These are phyloP conservation scores for Moniliella sp. DNA, from an alignment of 1,284 basidiomycete species.

Conservation along the genomic window DNA sequence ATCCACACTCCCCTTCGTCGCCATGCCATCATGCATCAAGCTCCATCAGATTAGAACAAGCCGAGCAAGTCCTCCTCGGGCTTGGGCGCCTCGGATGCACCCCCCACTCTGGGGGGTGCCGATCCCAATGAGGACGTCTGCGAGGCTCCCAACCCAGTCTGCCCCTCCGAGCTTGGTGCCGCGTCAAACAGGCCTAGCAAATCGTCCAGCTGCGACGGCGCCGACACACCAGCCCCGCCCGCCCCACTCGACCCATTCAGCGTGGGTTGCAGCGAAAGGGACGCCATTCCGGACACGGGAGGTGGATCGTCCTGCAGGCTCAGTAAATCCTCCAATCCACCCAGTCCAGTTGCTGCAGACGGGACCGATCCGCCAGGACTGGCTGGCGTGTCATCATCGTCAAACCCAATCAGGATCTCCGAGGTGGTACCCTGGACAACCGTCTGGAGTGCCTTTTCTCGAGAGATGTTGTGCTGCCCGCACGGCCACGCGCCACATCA, in stretches of 20 bases:
- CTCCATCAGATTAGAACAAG: slow-evolving; percentile 13
- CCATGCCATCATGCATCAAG: too few species aligned
- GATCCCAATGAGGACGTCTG: slow-evolving; percentile 13
- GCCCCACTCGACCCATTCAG: neutral
- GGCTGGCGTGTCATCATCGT: too few species aligned
- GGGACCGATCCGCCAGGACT: neutral
- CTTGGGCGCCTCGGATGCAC: slow-evolving; percentile 2
- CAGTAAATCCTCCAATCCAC: slow-evolving; percentile 5
- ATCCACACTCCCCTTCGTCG: too few species aligned
- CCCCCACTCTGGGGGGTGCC: slow-evolving; percentile 1
- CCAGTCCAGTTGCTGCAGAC: neutral
- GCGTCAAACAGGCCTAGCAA: slow-evolving; percentile 19
- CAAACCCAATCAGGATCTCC: slow-evolving; percentile 29
- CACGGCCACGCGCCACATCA: slow-evolving; percentile 1
- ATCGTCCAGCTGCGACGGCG: slow-evolving; percentile 16
- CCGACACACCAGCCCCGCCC: neutral
- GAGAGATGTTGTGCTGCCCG: slow-evolving; percentile 16
- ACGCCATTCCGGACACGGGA: slow-evolving; percentile 2
- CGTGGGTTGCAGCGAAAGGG: neutral
- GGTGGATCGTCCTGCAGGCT: slow-evolving; percentile 19
- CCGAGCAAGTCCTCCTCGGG: slow-evolving; percentile 10
- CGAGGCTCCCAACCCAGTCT: slow-evolving; percentile 13
- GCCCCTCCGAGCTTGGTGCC: slow-evolving; percentile 14
- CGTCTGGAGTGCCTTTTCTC: slow-evolving; percentile 37
- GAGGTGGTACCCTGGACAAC: slow-evolving; percentile 28